Evolutionary conservation across 306 rosid genomes (phyloP).

Genomic region (Medicago truncatula): MtrunA17r5.0-ANR NC_053042.1:20529001-20529500

Average conservation of each 20-base stretch:
- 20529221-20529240: conserved; percentile 48
- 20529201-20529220: conserved; percentile 50
- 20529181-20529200: conserved; percentile 53
- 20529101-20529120: conserved; percentile 52
- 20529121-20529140: conserved; percentile 57
- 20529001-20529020: conserved; percentile 16
- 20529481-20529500: conserved; percentile 46
- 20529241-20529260: conserved; percentile 46
- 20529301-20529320: neutral
- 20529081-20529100: conserved; percentile 9
- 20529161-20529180: conserved; percentile 53
- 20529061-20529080: conserved; percentile 18
- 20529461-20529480: conserved; percentile 23
- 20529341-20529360: neutral
- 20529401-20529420: neutral
- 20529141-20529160: conserved; percentile 52
- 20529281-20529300: conserved; percentile 5
- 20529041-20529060: conserved; percentile 26
- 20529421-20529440: neutral
- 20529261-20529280: conserved; percentile 13
- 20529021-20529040: neutral
- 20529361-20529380: conserved; percentile 1
- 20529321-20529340: conserved; percentile 3
- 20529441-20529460: conserved; percentile 30
- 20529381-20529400: neutral